Evolutionary conservation across 2,329 filamentous ascomycete species (phyloP).

Genomic region (Lachnellula arida): DNA sequence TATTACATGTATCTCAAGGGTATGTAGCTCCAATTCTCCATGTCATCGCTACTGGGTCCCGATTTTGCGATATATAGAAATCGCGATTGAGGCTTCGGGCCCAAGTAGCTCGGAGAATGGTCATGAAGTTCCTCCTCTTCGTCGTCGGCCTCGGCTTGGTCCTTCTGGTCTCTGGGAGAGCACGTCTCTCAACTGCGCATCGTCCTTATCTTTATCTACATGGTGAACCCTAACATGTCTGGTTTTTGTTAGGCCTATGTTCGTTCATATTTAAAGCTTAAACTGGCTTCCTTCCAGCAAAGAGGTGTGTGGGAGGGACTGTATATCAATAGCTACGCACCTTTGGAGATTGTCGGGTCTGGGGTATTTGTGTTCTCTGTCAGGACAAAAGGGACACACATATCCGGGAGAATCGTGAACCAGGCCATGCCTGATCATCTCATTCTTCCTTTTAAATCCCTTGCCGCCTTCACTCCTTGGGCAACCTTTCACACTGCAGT

Average conservation of each 20-base stretch:
- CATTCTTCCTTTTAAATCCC: slow-evolving; percentile 68
- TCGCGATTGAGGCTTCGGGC: neutral
- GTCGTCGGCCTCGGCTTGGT: slow-evolving; percentile 59
- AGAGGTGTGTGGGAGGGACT: slow-evolving; percentile 1
- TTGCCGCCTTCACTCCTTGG: slow-evolving; percentile 60
- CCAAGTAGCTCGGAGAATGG: slow-evolving; percentile 2
- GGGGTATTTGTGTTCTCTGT: slow-evolving; percentile 90
- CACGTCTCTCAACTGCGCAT: slow-evolving; percentile 74
- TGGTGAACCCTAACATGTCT: slow-evolving; percentile 95
- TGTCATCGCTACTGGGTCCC: neutral
- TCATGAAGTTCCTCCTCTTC: slow-evolving; percentile 20
- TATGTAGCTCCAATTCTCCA: neutral
- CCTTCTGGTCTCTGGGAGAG: slow-evolving; percentile 82
- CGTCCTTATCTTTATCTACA: slow-evolving; percentile 82
- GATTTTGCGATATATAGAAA: neutral
- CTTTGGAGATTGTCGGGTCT: slow-evolving; percentile 93
- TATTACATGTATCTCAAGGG: neutral
- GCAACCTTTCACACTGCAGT: slow-evolving; percentile 59
- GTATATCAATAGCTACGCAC: slow-evolving; percentile 65
- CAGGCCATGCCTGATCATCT: slow-evolving; percentile 73
- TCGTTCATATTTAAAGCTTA: neutral
- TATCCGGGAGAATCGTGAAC: slow-evolving; percentile 95
- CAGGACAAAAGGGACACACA: slow-evolving; percentile 91
- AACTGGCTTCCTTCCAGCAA: slow-evolving; percentile 32
- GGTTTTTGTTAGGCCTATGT: slow-evolving; percentile 2